Evolutionary conservation across 305 asterid genomes (phyloP).

Genomic region (Solanum hybrid): DNA sequence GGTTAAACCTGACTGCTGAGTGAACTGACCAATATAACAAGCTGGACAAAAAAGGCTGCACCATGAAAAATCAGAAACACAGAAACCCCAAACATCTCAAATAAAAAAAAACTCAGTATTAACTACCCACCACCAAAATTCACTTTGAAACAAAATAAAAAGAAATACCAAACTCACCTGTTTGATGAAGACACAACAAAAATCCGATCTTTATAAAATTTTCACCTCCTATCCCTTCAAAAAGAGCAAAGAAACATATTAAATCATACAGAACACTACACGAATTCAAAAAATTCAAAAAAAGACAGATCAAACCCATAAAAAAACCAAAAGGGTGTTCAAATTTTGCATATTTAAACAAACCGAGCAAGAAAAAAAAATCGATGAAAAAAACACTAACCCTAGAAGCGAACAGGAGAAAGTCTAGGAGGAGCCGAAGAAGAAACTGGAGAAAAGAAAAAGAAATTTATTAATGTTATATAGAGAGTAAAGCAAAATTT

Average conservation of each 20-base stretch:
- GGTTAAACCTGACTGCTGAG: background rate
- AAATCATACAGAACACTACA: background rate
- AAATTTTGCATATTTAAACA: background rate
- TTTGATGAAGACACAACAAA: background rate
- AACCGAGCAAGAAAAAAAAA: background rate
- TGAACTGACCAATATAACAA: background rate
- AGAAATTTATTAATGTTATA: background rate
- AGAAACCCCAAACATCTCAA: background rate
- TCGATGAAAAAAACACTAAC: background rate
- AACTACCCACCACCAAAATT: background rate
- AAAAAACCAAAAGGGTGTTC: background rate
- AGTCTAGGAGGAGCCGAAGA: background rate
- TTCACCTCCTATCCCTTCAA: constrained; percentile 1
- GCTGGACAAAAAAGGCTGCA: background rate
- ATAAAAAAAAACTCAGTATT: background rate
- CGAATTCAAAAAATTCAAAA: background rate
- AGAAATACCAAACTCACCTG: background rate
- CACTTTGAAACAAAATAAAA: background rate
- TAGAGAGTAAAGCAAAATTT: background rate
- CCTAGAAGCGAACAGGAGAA: constrained; percentile 11
- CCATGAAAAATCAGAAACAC: background rate
- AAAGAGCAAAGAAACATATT: background rate
- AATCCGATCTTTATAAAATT: background rate
- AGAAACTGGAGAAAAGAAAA: background rate
- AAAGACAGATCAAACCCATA: background rate